Base-by-base conservation (phyloP, 768 basidiomycete genomes). In the Phylloporus rhodoxanthus region DNA sequence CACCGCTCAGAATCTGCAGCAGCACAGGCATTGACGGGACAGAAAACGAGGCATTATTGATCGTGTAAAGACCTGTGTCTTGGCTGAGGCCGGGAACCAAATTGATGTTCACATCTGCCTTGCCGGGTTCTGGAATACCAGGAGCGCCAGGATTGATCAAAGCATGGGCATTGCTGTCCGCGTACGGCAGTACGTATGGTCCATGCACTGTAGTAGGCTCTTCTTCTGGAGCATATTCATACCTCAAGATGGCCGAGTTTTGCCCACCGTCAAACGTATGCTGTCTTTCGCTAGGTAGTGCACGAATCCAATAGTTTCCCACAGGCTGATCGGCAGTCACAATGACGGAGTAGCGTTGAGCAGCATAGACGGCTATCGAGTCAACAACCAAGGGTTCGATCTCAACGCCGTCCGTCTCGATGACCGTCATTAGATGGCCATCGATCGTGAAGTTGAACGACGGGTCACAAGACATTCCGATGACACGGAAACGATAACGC, bases 321-420 rank as follows among this genome's bases (percentile, higher is more conserved):
- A 69, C 46, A 1, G 62, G 39, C 26, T 67, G 61, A 36, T 64
- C 64, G 5, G 68, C 70, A 25, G 52, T 51, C 8, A 75, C 55
- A 5, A 77, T 59, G 44, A 77, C 67, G 1, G 77, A 75, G 62
- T 79, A 80, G 13, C 79, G 72, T 59, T 81, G 79, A 2, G 68
- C 77, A 2, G 73, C 63, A 38, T 70, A 75, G 34, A 82, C 75
- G 10, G 70, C 63, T 25, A 77, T 59, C 7, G 64, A 65, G 48
- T 77, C 73, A 3, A 77, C 76, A 2, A 54, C 56, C 7, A 72
- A 48, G 0, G 78, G 75, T 43, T 69, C 48, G 9, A 65, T 61
- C 49, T 70, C 69, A 17, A 65, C 57, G 8, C 71, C 73, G 44
- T 78, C 76, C 3, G 66, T 71, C 57, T 78, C 77, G 43, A 78